phyloP scores from a whole-genome alignment of 169 alveolate species.

The Plasmodium knowlesi region DNA sequence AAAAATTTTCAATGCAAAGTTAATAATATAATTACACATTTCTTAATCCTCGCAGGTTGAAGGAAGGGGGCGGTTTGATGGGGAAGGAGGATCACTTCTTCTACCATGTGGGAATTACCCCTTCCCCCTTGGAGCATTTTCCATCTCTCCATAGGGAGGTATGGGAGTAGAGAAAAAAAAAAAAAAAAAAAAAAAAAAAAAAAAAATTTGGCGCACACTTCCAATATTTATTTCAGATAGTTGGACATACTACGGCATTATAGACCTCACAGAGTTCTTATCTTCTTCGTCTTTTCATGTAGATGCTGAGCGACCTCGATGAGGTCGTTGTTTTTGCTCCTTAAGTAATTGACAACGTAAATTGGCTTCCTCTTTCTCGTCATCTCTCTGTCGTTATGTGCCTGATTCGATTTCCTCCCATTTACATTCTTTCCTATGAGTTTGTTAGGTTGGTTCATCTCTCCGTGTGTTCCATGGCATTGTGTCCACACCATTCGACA shows the following conservation, averaged over 20 bases:
- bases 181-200: no score
- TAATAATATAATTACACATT: neutral
- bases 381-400: neutral
- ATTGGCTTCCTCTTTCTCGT: conserved; percentile 6
- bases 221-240: neutral
- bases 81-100: neutral
- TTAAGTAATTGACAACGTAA: conserved; percentile 34
- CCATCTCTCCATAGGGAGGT: neutral
- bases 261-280: neutral
- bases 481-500: neutral
- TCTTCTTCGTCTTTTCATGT: conserved; percentile 7
- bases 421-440: neutral
- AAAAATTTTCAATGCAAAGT: neutral
- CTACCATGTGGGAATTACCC: neutral
- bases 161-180: neutral
- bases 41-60: neutral
- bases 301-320: conserved; percentile 29
- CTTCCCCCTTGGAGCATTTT: neutral
- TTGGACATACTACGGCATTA: neutral
- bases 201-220: neutral
- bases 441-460: neutral
- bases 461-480: neutral
- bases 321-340: conserved; percentile 35
- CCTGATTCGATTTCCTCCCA: neutral
- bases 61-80: neutral